These are phyloP conservation scores for Torulaspora franciscae DNA, from an alignment of 805 yeast genomes.

Conservation along the genomic window DNA sequence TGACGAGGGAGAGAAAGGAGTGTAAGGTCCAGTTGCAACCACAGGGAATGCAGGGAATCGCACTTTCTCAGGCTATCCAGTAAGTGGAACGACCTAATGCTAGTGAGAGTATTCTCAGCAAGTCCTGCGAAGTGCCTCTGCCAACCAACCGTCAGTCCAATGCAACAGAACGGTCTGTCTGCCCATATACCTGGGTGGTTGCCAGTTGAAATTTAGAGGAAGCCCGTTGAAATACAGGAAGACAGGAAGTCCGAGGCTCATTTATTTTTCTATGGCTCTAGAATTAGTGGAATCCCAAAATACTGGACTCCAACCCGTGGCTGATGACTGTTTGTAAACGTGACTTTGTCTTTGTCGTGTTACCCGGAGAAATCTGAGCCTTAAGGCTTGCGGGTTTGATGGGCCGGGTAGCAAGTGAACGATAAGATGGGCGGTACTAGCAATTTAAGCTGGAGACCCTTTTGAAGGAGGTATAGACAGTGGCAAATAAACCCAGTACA, in stretches of 20 bases:
- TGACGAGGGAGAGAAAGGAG: not conserved
- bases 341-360: not conserved
- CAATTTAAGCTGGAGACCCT: not conserved
- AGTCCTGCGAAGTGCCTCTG: not conserved
- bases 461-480: not conserved
- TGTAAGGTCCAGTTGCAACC: not conserved
- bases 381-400: too few species aligned
- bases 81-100: not conserved
- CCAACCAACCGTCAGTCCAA: too few species aligned
- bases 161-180: not conserved
- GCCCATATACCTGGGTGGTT: not conserved
- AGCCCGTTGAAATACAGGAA: conserved; percentile 5
- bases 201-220: not conserved
- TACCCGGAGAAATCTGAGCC: too few species aligned
- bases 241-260: conserved; percentile 9
- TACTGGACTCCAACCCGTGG: not conserved
- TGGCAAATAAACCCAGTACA: not conserved
- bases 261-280: not conserved
- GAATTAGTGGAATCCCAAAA: conserved; percentile 3
- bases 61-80: not conserved
- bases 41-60: not conserved
- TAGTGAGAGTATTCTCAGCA: not conserved
- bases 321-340: too few species aligned
- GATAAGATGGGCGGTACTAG: not conserved
- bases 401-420: not conserved